Percentiles rank a stretch among this genome's conserved stretches.
Evolutionary conservation across 164 flowering plant genomes (phyloP).

Genomic region (Umbilicus rupestris): DNA sequence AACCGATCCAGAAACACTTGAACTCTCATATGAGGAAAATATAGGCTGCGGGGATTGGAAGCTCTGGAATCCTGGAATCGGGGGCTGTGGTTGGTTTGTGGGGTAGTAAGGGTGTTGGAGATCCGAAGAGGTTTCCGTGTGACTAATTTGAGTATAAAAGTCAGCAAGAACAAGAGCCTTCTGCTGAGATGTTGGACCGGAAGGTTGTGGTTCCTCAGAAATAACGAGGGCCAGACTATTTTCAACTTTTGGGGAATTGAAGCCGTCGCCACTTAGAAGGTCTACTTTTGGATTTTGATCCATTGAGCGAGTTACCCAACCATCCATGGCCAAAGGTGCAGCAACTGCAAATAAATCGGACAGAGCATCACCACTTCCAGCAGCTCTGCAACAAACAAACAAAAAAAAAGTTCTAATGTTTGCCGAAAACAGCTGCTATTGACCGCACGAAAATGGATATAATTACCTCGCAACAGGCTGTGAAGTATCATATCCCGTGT

Average conservation of each 20-base stretch:
- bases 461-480: slow-evolving; percentile 13
- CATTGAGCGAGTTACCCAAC: slow-evolving; percentile 11
- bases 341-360: slow-evolving; percentile 22
- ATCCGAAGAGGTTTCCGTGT: slow-evolving; percentile 1
- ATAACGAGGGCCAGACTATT: slow-evolving; percentile 12
- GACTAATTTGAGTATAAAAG: background rate
- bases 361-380: slow-evolving; percentile 13
- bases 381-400: slow-evolving; percentile 17
- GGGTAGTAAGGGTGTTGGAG: slow-evolving; percentile 8
- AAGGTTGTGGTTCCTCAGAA: slow-evolving; percentile 2
- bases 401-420: background rate
- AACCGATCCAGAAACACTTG: background rate
- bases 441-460: background rate
- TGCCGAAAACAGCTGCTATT: background rate
- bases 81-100: background rate
- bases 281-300: slow-evolving; percentile 4
- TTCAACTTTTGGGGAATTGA: slow-evolving; percentile 4
- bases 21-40: slow-evolving; percentile 6
- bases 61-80: slow-evolving; percentile 5
- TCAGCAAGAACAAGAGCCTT: slow-evolving; percentile 4
- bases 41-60: slow-evolving; percentile 6
- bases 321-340: slow-evolving; percentile 18
- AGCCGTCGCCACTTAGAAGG: slow-evolving; percentile 11
- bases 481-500: background rate
- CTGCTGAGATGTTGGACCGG: slow-evolving; percentile 7